Conservation (phyloP, 169 alveolate genomes). For the Plasmodium malariae region DNA sequence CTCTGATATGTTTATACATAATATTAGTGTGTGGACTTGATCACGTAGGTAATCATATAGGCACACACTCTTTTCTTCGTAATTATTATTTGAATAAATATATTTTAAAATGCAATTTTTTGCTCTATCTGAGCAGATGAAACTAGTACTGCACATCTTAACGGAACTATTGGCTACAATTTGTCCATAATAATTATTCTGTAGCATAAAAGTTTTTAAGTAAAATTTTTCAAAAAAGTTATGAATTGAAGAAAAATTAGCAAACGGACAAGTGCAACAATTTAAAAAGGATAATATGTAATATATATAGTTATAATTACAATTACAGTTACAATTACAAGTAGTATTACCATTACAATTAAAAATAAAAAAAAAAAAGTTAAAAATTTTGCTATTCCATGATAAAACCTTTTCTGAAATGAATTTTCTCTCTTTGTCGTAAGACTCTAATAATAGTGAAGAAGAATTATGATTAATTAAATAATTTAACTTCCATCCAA, state of each 20-base stretch:
- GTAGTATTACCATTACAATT: too few species aligned
- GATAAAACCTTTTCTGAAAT: conserved; percentile 34
- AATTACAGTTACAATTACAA: not conserved
- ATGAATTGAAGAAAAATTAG: not conserved
- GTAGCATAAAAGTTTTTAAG: conserved; percentile 33
- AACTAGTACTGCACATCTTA: not conserved
- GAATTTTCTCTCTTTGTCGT: conserved; percentile 42
- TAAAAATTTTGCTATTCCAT: conserved; percentile 34
- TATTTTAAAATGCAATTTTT: conserved; percentile 33
- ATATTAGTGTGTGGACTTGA: conserved; percentile 31
- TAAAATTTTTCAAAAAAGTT: conserved; percentile 19
- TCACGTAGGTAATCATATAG: conserved; percentile 33
- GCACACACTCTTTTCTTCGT: conserved; percentile 11
- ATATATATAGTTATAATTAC: not conserved
- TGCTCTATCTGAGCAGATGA: conserved; percentile 38
- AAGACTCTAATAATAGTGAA: conserved; percentile 3
- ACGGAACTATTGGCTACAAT: not conserved
- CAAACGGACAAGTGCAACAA: conserved; percentile 6
- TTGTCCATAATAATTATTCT: conserved; percentile 8
- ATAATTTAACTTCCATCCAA: conserved; percentile 46
- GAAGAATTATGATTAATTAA: conserved; percentile 6
- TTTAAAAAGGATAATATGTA: conserved; percentile 2
- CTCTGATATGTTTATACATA: conserved; percentile 23
- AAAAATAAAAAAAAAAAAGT: conserved; percentile 29
- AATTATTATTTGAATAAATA: not conserved